phyloP scores from a whole-genome alignment of 1,139 yeast genomes.

The Scheffersomyces titani region DNA sequence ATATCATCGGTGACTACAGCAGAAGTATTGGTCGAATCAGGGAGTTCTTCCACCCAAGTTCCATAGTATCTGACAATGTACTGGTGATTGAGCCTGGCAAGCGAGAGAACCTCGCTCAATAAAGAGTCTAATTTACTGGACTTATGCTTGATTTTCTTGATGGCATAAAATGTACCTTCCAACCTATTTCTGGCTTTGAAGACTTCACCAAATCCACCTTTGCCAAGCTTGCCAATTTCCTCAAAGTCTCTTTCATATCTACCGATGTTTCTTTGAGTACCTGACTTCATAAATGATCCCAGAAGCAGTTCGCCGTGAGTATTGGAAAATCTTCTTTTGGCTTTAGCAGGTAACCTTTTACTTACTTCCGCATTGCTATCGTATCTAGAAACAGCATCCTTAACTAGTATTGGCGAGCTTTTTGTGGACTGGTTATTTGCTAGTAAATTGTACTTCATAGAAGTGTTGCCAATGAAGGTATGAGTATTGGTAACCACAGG shows the following conservation, averaged over 20 bases:
- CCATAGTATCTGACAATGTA: constrained; percentile 95
- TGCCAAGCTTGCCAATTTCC: constrained; percentile 88
- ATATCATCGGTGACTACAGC: constrained; percentile 20
- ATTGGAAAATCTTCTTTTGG: constrained; percentile 1
- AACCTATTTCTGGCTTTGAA: constrained; percentile 90
- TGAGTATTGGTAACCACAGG: constrained; percentile 27
- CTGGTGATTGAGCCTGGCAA: constrained; percentile 91
- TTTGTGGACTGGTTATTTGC: constrained; percentile 2
- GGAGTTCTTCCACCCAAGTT: constrained; percentile 89
- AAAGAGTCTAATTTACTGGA: constrained; percentile 78
- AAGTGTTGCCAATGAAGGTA: constrained; percentile 18
- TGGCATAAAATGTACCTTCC: constrained; percentile 94
- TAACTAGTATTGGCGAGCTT: neutral
- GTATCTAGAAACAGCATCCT: neutral
- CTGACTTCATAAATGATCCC: constrained; percentile 1
- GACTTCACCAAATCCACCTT: constrained; percentile 97
- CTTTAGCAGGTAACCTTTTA: neutral
- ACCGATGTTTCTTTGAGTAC: constrained; percentile 21
- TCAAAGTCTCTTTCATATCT: constrained; percentile 73
- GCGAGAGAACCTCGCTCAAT: constrained; percentile 84
- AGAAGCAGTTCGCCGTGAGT: neutral
- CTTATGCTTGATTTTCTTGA: constrained; percentile 85
- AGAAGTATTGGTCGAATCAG: constrained; percentile 16
- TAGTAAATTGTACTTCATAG: constrained; percentile 14
- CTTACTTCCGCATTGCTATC: neutral